Evolutionary conservation across 1,284 basidiomycete species (phyloP).

Genomic region (Ceratobasidium sp.): DNA sequence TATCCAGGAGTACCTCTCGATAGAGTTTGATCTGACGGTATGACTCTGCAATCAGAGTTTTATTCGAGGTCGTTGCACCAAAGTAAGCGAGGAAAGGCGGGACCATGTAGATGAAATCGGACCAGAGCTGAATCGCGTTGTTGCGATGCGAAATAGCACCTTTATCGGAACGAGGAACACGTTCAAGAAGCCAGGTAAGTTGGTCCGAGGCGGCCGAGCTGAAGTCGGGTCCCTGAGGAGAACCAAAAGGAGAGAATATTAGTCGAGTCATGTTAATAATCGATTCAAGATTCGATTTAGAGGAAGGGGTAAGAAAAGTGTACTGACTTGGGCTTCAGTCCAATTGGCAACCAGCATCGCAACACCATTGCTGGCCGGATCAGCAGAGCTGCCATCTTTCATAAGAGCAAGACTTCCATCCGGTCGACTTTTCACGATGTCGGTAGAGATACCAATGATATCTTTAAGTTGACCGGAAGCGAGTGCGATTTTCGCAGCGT

Average conservation of each 20-base stretch:
- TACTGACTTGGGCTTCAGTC: constrained; percentile 61
- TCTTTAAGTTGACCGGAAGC: constrained; percentile 60
- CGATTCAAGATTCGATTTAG: background rate
- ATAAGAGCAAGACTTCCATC: constrained; percentile 61
- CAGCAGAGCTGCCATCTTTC: constrained; percentile 75
- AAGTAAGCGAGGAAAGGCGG: constrained; percentile 67
- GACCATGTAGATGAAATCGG: constrained; percentile 58
- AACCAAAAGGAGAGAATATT: background rate
- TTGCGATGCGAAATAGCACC: constrained; percentile 61
- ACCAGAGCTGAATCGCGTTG: constrained; percentile 50
- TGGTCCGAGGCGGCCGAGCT: constrained; percentile 57
- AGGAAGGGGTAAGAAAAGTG: background rate
- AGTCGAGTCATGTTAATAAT: constrained; percentile 3
- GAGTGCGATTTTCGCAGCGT: constrained; percentile 55
- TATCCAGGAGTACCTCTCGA: constrained; percentile 55
- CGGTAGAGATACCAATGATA: constrained; percentile 70
- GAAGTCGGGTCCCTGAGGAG: constrained; percentile 54
- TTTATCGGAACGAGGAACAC: constrained; percentile 58
- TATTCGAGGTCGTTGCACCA: constrained; percentile 61
- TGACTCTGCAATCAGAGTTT: constrained; percentile 60
- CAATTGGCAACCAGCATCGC: constrained; percentile 83
- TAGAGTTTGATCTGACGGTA: constrained; percentile 64
- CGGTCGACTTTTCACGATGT: constrained; percentile 62
- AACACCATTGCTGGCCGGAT: constrained; percentile 85
- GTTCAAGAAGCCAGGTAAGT: constrained; percentile 61